Evolutionary conservation across 768 basidiomycete species (phyloP).

Genomic region (Suillus plorans): DNA sequence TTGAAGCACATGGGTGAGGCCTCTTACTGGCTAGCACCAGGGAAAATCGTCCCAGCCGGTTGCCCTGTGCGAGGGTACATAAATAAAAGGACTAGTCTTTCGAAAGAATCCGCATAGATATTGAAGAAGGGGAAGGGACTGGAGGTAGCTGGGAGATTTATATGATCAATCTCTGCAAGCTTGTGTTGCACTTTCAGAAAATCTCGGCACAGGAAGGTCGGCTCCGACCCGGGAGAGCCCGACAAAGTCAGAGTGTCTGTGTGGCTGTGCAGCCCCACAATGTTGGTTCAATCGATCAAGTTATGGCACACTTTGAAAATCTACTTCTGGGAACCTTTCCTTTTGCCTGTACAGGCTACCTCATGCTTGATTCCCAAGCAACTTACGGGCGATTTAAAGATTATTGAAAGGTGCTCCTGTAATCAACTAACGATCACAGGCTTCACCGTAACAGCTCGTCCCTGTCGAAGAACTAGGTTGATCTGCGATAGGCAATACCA

Average conservation of each 20-base stretch:
- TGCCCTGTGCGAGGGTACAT: slow-evolving; percentile 14
- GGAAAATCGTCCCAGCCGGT: slow-evolving; percentile 23
- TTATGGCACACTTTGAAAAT: not conserved
- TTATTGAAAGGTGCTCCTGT: not conserved
- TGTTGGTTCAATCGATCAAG: not conserved
- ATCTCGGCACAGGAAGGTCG: slow-evolving; percentile 6
- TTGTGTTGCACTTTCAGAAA: slow-evolving; percentile 6
- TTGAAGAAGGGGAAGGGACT: slow-evolving; percentile 7
- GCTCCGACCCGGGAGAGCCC: too few species aligned
- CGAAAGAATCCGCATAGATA: slow-evolving; percentile 15
- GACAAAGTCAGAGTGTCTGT: too few species aligned
- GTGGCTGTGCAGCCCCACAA: too few species aligned
- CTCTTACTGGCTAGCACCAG: slow-evolving; percentile 21
- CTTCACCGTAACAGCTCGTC: not conserved
- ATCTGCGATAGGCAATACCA: not conserved
- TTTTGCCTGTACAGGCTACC: not conserved
- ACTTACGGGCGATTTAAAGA: not conserved
- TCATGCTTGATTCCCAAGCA: not conserved
- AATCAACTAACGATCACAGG: not conserved
- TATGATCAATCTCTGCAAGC: not conserved
- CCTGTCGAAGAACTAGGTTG: not conserved
- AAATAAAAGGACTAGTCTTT: slow-evolving; percentile 21
- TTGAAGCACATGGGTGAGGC: not conserved
- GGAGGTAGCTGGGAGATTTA: slow-evolving; percentile 11
- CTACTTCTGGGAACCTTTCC: not conserved